These are phyloP conservation scores for Fraxinus baroniana DNA, from an alignment of 305 asterid genomes.

Conservation along the genomic window DNA sequence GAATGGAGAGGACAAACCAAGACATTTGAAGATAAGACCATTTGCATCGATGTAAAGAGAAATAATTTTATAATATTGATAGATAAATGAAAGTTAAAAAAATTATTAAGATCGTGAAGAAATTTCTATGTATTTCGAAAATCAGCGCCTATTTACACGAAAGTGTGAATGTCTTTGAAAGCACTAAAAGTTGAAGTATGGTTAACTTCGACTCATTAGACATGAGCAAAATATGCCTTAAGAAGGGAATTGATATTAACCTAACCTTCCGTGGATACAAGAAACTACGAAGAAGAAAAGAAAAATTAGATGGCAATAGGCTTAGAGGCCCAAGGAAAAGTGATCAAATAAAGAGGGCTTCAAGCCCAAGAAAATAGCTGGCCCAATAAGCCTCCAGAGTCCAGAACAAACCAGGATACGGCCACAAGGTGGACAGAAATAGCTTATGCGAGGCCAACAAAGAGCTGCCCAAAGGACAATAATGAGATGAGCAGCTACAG, in stretches of 20 bases:
- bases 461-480: too few species aligned
- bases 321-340: too few species aligned
- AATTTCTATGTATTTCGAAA: too few species aligned
- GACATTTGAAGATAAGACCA: neutral
- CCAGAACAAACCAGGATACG: too few species aligned
- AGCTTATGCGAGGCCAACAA: too few species aligned
- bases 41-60: neutral
- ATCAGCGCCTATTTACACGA: neutral
- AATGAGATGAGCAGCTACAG: too few species aligned
- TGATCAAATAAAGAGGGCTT: too few species aligned
- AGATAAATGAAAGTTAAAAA: neutral
- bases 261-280: neutral
- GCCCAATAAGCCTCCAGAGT: too few species aligned
- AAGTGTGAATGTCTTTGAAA: neutral
- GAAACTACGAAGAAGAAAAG: too few species aligned
- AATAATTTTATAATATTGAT: neutral
- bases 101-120: neutral
- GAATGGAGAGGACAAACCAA: neutral
- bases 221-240: neutral
- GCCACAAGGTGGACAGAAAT: too few species aligned
- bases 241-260: neutral
- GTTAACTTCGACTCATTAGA: neutral
- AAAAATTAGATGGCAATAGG: too few species aligned
- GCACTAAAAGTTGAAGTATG: neutral
- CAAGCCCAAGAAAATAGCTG: too few species aligned